These are phyloP conservation scores for Cucurbitaria berberidis DNA, from an alignment of 2,329 filamentous ascomycete genomes.

Conservation along the genomic window DNA sequence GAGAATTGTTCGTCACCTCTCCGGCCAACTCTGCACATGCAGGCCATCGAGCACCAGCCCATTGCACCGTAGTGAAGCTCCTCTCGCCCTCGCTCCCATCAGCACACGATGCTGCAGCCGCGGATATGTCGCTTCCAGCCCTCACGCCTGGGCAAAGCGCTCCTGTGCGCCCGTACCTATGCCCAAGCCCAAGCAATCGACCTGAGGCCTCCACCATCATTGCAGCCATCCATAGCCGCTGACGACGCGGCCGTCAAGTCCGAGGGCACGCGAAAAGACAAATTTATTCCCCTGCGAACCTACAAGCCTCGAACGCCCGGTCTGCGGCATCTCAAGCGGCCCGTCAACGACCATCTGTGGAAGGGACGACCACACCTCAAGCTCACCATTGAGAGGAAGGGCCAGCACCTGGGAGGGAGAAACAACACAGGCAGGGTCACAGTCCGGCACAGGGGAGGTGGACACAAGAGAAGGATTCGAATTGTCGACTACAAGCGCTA, in stretches of 20 bases:
- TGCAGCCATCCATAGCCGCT: slow-evolving; percentile 43
- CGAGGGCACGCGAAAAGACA: slow-evolving; percentile 39
- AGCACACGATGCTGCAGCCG: slow-evolving; percentile 67
- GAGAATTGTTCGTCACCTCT: slow-evolving; percentile 41
- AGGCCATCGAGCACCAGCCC: slow-evolving; percentile 24
- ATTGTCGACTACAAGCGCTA: slow-evolving; percentile 87
- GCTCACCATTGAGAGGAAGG: slow-evolving; percentile 90
- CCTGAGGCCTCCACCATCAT: slow-evolving; percentile 36
- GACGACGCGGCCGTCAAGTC: slow-evolving; percentile 29
- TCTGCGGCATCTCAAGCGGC: slow-evolving; percentile 86
- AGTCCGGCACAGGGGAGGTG: slow-evolving; percentile 89
- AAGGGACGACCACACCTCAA: slow-evolving; percentile 84
- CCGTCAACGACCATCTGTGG: slow-evolving; percentile 96
- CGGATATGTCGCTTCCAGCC: slow-evolving; percentile 64
- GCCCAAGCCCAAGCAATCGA: slow-evolving; percentile 54
- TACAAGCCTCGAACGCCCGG: slow-evolving; percentile 95
- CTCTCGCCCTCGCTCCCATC: slow-evolving; percentile 20
- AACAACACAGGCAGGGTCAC: slow-evolving; percentile 88
- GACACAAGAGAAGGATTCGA: slow-evolving; percentile 88
- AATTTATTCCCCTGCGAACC: slow-evolving; percentile 67
- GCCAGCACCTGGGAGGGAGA: slow-evolving; percentile 88
- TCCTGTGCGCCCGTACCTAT: slow-evolving; percentile 59
- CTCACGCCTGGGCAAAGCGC: slow-evolving; percentile 56
- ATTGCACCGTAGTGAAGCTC: slow-evolving; percentile 27
- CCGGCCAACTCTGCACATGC: slow-evolving; percentile 20